These are phyloP conservation scores for Phlegmacium glaucopus DNA, from an alignment of 768 basidiomycete species.

Conservation along the genomic window DNA sequence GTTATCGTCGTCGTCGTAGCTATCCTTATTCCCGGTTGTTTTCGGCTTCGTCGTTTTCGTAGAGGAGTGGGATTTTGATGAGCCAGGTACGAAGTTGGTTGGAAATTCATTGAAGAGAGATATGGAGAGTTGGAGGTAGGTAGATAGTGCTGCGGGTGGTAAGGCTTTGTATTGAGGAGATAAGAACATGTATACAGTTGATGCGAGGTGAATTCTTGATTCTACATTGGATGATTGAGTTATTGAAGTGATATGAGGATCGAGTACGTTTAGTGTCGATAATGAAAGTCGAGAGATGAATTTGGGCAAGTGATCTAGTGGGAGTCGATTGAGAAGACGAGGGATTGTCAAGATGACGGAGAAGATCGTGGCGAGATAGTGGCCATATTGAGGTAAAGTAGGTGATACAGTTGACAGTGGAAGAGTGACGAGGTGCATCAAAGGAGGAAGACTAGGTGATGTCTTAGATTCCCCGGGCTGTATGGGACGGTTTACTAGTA, in stretches of 20 bases:
- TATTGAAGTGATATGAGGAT: constrained; percentile 20
- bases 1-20: constrained; percentile 42
- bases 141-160: constrained; percentile 38
- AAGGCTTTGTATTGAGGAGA: constrained; percentile 58
- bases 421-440: constrained; percentile 44
- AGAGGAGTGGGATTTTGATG: constrained; percentile 1
- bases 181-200: constrained; percentile 67
- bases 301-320: constrained; percentile 54
- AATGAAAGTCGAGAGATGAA: constrained; percentile 67
- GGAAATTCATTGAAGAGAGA: constrained; percentile 53
- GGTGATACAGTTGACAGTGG: constrained; percentile 32
- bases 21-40: constrained; percentile 18
- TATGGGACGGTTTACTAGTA: background rate
- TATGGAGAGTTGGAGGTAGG: constrained; percentile 54
- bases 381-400: constrained; percentile 21
- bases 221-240: constrained; percentile 25
- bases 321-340: constrained; percentile 74
- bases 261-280: constrained; percentile 27
- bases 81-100: constrained; percentile 43
- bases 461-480: constrained; percentile 60
- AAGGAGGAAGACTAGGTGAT: constrained; percentile 42
- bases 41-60: background rate
- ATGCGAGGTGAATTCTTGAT: constrained; percentile 57
- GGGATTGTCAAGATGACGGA: constrained; percentile 66
- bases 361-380: constrained; percentile 41